Base-by-base conservation (phyloP, 1,139 yeast genomes). In the Blastobotrys ciferrii region DNA sequence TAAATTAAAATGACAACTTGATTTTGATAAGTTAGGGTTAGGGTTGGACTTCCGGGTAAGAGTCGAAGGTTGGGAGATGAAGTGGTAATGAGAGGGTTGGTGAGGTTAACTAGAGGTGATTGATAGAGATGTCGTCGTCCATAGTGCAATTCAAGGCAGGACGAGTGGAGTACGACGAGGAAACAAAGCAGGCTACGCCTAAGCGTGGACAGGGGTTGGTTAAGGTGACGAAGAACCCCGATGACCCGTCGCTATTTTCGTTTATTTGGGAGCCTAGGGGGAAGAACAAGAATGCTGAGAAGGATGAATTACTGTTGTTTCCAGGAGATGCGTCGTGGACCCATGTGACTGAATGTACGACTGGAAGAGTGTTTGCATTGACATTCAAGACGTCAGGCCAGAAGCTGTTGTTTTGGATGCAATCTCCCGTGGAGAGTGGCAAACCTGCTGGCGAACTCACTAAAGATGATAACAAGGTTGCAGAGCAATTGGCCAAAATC, bases 311-410 rank as follows among this genome's bases (percentile, higher is more conserved):
- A 57, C 76, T 89, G 58, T 78, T 92, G 47, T 84, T 92, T 58
- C 96, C 97, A 0, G 98, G 97, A 2, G 98, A 92, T 63, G 95
- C 91, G 39, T 80, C 84, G 42, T 87, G 95, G 82, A 78, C 79
- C 51, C 88, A 80, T 50, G 80, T 89, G 41, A 70, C 75, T 46
- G 81, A 91, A 19, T 85, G 96, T 64, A 78, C 74, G 45, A 81
- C 88, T 2, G 98, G 98, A 9, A 74, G 98, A 55, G 89, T 92
- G 23, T 85, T 84, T 67, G 87, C 89, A 50, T 76, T 92, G 66
- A 81, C 86, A 50, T 89, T 89, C 66, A 73, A 79, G 60, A 82
- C 92, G 54, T 85, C 95, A 4, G 94, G 95, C 38, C 89, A 91
- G 51, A 84, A 84, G 65, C 80, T 80, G 62, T 74, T 91, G 67